Evolutionary conservation across 331 rosid species (phyloP).

Genomic region (Pyrus hybrid): DNA sequence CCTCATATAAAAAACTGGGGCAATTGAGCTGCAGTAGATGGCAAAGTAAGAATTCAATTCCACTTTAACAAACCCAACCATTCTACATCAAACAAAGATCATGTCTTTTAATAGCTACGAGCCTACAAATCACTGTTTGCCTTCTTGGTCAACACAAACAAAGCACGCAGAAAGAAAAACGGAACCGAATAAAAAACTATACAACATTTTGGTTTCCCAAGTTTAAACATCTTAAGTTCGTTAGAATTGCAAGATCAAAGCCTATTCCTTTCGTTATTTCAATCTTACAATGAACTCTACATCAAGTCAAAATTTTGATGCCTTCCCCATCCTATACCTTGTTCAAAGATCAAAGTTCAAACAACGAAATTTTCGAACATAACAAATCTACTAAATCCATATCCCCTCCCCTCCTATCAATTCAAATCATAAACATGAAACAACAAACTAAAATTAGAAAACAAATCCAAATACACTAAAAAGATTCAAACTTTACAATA

Average conservation of each 20-base stretch:
- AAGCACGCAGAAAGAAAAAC: not conserved
- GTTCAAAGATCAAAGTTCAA: not conserved
- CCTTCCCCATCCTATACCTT: not conserved
- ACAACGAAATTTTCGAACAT: not conserved
- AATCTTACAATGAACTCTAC: not conserved
- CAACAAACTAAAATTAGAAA: not conserved
- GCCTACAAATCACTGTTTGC: not conserved
- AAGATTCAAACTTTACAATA: constrained; percentile 3
- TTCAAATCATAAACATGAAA: not conserved
- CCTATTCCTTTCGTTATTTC: not conserved
- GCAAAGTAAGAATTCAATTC: not conserved
- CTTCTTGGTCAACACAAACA: not conserved
- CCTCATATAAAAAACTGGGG: constrained; percentile 15
- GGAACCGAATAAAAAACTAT: not conserved
- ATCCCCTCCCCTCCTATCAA: not conserved
- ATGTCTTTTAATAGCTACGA: not conserved
- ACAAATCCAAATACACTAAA: not conserved
- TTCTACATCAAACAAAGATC: not conserved
- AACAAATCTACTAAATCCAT: not conserved
- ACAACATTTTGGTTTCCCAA: not conserved
- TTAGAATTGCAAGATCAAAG: not conserved
- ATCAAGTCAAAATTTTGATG: not conserved
- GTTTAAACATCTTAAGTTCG: not conserved
- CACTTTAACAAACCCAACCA: not conserved
- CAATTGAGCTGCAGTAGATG: constrained; percentile 10